phyloP scores from a whole-genome alignment of 768 basidiomycete species.

The Lentinula guzmanii region DNA sequence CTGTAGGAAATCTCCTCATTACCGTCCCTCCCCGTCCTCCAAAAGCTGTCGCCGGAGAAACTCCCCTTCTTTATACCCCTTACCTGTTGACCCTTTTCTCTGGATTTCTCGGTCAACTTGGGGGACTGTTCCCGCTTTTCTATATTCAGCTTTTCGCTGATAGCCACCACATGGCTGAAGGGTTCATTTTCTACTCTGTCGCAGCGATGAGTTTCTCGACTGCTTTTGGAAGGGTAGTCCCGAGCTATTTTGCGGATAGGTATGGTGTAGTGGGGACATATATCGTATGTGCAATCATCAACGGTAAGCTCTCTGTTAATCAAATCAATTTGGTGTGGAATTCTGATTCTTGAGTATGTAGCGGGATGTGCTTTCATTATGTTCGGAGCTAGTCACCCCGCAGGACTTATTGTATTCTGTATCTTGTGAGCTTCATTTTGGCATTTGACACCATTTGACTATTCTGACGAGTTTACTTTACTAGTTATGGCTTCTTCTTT shows the following conservation, averaged over 20 bases:
- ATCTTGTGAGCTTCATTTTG: not conserved
- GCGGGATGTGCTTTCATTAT: conserved; percentile 2
- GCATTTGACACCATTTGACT: too few relatives aligned
- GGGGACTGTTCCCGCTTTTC: conserved; percentile 1
- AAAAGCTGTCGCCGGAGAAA: not conserved
- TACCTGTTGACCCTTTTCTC: not conserved
- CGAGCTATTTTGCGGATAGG: conserved; percentile 3
- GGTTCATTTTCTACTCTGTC: conserved; percentile 4
- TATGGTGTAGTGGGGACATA: not conserved
- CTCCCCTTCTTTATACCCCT: not conserved
- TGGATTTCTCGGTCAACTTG: conserved; percentile 1
- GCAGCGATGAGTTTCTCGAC: not conserved
- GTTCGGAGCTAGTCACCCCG: not conserved
- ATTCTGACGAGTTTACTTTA: too few relatives aligned
- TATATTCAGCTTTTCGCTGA: conserved; percentile 5
- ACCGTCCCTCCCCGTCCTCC: not conserved
- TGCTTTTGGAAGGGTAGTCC: not conserved
- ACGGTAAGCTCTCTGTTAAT: not conserved
- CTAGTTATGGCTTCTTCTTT: conserved; percentile 1
- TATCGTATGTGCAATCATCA: not conserved
- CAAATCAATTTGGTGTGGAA: not conserved
- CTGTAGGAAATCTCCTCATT: not conserved
- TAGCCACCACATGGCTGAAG: not conserved
- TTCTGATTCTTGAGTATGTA: not conserved
- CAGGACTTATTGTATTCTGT: conserved; percentile 3